phyloP scores from a whole-genome alignment of 2,329 filamentous ascomycete genomes.

The Lecanicillium sp. region DNA sequence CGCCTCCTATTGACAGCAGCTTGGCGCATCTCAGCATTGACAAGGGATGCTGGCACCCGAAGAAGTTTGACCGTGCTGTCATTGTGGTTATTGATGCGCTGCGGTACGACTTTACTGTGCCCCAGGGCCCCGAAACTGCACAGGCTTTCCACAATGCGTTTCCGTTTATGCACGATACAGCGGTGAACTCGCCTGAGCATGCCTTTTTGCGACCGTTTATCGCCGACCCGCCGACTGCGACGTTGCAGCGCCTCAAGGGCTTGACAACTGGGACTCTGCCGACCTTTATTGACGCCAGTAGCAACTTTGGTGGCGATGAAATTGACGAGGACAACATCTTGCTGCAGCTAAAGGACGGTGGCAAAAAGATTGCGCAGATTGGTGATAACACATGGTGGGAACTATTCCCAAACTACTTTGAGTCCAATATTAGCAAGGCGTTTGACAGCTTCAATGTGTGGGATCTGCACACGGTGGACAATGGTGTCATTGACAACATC shows the following conservation, averaged over 20 bases:
- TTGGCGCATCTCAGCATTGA: constrained; percentile 34
- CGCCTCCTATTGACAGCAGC: constrained; percentile 53
- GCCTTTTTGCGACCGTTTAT: constrained; percentile 93
- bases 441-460: constrained; percentile 99
- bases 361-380: constrained; percentile 76
- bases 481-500: constrained; percentile 86
- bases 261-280: constrained; percentile 91
- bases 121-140: constrained; percentile 37
- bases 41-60: constrained; percentile 90
- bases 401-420: constrained; percentile 89
- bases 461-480: constrained; percentile 94
- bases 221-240: constrained; percentile 90
- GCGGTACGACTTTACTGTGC: constrained; percentile 93
- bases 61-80: constrained; percentile 84
- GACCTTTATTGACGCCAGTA: constrained; percentile 88
- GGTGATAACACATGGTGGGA: constrained; percentile 98
- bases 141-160: constrained; percentile 75
- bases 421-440: constrained; percentile 72
- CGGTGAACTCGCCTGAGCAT: constrained; percentile 64
- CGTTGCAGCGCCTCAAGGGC: constrained; percentile 85
- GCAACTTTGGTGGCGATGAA: constrained; percentile 88
- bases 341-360: constrained; percentile 55
- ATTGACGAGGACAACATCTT: constrained; percentile 86
- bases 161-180: constrained; percentile 77
- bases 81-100: constrained; percentile 88